phyloP scores from a whole-genome alignment of 306 rosid species.

The Phaseolus lunatus region DNA sequence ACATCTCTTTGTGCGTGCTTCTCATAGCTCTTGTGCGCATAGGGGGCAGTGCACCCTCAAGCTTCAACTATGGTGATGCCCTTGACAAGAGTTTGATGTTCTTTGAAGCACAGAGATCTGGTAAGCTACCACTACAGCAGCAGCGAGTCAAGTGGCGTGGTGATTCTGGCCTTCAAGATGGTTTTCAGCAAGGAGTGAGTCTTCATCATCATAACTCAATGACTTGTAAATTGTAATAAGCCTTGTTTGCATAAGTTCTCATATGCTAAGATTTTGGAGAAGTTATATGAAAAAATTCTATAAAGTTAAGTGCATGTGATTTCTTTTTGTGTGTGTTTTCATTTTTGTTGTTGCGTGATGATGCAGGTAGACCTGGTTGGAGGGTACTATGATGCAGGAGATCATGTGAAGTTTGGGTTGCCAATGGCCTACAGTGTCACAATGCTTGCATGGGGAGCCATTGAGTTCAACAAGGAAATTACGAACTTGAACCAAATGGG shows the following conservation, averaged over 20 bases:
- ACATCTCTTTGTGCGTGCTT: conserved; percentile 44
- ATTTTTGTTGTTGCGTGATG: conserved; percentile 25
- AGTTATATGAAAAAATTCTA: neutral
- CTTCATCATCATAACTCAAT: neutral
- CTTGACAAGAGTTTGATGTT: conserved; percentile 78
- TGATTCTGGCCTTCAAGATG: conserved; percentile 81
- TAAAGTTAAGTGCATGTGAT: neutral
- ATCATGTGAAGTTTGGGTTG: conserved; percentile 88
- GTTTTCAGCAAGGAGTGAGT: conserved; percentile 77
- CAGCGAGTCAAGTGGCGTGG: conserved; percentile 79
- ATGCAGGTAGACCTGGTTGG: conserved; percentile 82
- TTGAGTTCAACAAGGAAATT: conserved; percentile 76
- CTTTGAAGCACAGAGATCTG: conserved; percentile 87
- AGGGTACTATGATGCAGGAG: conserved; percentile 97
- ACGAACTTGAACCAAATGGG: conserved; percentile 65
- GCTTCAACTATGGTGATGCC: conserved; percentile 71
- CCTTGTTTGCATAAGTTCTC: neutral
- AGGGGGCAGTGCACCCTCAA: conserved; percentile 32
- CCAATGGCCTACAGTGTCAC: conserved; percentile 88
- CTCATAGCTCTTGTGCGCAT: conserved; percentile 40
- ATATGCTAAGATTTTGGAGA: neutral
- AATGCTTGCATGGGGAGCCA: conserved; percentile 87
- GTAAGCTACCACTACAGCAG: conserved; percentile 57
- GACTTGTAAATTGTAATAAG: neutral
- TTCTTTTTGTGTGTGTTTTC: neutral